Base-by-base conservation (phyloP, 129 eudicot genomes). In the Gnaphalium uliginosum region DNA sequence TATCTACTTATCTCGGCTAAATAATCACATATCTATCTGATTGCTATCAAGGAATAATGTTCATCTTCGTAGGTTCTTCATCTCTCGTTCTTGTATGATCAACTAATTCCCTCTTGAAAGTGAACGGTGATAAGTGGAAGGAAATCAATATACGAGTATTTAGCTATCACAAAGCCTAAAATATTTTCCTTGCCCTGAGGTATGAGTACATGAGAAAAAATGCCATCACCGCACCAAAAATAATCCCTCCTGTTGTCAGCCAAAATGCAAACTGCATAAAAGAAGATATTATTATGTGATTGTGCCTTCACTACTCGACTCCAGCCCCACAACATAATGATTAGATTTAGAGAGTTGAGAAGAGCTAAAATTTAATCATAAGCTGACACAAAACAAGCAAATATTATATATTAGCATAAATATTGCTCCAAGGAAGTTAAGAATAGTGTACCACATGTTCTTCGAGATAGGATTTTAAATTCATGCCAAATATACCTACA, bases 401-500 rank as follows among this genome's bases (percentile, higher is more conserved):
- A 41, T 41, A 14, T 13, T 14, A 4, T 13, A 46, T 46, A 17
- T 21, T 29, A 46, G 43, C 67, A 21, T 54, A 13, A 35, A 79
- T 8, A n/a, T 19, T 5, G 50, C n/a, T 51, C 19, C n/a, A 59
- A 29, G 37, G 72, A 56, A 75, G 24, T 19, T 64, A 2, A 54
- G 58, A 81, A 74, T 35, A 50, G 48, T 25, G 19, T 85, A 94
- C 99, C 93, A 87, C 87, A 48, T 87, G 96, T 77, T 95, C 97
- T 82, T 95, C 99, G 4, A 95, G 96, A 81, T 91, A 95, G 23
- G 99, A 95, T 82, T 80, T 95, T 76, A 95, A 84, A 91, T 95
- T 95, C 99, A 95, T 95, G 83, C 99, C 99, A 80, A 95, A 95
- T 80, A 95, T 95, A 75, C 99, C 99, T 95, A 83, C 74, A 77